Percentiles rank a stretch among this genome's conserved stretches.
Conservation (phyloP, 1,284 basidiomycete species). For the Papiliotrema flavescens region DNA sequence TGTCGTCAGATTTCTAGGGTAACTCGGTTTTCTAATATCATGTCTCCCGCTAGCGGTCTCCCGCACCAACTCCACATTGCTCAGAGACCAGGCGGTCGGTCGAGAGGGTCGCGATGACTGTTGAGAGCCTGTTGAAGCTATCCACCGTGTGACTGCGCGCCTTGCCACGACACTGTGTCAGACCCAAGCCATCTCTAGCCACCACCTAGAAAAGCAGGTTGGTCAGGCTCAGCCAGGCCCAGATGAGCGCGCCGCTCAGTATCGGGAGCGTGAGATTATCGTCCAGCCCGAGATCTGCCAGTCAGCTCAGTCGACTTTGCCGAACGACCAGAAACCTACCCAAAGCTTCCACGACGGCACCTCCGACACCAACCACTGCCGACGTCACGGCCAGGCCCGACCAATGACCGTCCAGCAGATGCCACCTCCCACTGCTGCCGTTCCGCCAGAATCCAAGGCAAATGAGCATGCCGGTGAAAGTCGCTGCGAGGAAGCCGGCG, state of each 20-base stretch:
- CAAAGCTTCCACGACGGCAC: constrained; percentile 76
- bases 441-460: constrained; percentile 70
- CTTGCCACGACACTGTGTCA: no score
- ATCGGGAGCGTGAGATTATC: constrained; percentile 94
- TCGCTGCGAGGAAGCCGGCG: constrained; percentile 85
- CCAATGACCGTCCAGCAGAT: constrained; percentile 38
- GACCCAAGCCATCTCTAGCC: no score
- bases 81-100: no score
- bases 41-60: no score
- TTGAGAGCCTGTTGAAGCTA: no score
- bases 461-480: constrained; percentile 69
- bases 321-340: constrained; percentile 54
- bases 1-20: no score
- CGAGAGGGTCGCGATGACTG: no score
- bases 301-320: not conserved
- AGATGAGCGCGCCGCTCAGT: constrained; percentile 77
- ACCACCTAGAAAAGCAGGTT: constrained; percentile 22
- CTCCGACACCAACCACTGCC: constrained; percentile 67
- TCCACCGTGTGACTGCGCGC: no score
- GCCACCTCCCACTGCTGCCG: constrained; percentile 55
- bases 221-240: constrained; percentile 50
- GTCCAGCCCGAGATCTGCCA: constrained; percentile 78
- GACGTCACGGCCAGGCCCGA: constrained; percentile 59
- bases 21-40: no score
- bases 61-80: no score